phyloP scores from a whole-genome alignment of 371 early-diverging fungal genomes.

The Dentiscutata heterogama region DNA sequence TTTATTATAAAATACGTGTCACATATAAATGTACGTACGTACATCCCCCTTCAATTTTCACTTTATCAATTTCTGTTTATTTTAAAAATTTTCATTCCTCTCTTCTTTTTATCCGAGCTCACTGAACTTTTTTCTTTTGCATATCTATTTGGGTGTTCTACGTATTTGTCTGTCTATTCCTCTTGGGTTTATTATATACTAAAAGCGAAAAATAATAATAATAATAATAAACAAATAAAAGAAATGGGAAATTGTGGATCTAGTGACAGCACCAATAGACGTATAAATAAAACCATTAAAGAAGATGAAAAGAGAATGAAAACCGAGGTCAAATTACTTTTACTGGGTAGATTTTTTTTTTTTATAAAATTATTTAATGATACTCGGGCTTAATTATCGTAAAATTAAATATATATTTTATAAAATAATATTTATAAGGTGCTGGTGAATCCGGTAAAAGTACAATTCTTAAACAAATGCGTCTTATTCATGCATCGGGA shows the following conservation, averaged over 20 bases:
- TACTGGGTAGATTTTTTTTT: constrained; percentile 71
- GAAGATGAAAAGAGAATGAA: constrained; percentile 75
- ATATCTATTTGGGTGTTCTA: no score
- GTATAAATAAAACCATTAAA: constrained; percentile 84
- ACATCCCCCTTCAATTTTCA: no score
- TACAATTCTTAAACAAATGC: constrained; percentile 97
- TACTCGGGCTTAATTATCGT: not conserved
- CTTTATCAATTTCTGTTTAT: no score
- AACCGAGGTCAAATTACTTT: constrained; percentile 89
- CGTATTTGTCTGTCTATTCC: no score
- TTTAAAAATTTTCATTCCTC: no score
- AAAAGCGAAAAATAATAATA: not conserved
- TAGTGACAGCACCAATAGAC: constrained; percentile 62
- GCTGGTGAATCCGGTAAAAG: constrained; percentile 98
- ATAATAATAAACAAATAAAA: not conserved
- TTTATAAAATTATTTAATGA: not conserved
- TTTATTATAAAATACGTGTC: no score
- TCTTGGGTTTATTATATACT: no score
- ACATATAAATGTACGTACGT: no score
- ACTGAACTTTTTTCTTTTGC: no score
- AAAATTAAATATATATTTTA: no score
- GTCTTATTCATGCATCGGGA: constrained; percentile 94
- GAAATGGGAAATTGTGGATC: constrained; percentile 35
- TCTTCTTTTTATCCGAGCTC: no score
- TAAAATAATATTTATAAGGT: constrained; percentile 74